Conservation (phyloP, 495 filamentous ascomycete species). For the Neurospora sp. region DNA sequence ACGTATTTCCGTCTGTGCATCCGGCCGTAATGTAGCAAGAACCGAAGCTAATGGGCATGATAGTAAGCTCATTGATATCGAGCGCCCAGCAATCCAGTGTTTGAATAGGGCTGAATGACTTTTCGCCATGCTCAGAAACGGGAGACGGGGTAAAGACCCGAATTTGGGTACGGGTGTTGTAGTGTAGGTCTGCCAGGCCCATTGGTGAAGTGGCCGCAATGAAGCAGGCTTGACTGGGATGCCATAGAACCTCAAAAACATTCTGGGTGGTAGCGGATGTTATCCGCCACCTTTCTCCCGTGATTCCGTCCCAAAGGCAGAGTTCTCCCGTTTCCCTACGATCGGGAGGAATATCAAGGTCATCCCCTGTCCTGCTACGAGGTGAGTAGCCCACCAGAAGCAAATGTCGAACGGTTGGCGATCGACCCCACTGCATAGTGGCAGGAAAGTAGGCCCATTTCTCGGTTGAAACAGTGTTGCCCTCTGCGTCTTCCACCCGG, state of each 20-base stretch:
- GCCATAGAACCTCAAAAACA: conserved; percentile 74
- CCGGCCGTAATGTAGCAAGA: conserved; percentile 62
- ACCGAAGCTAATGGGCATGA: conserved; percentile 40
- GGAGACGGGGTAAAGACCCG: conserved; percentile 29
- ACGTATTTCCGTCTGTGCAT: conserved; percentile 73
- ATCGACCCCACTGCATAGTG: conserved; percentile 61
- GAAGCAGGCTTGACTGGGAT: conserved; percentile 49
- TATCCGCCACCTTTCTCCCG: conserved; percentile 35
- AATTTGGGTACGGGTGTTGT: conserved; percentile 39
- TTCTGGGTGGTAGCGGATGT: conserved; percentile 50
- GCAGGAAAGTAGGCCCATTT: conserved; percentile 57
- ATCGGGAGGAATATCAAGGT: conserved; percentile 44
- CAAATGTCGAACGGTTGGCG: conserved; percentile 38
- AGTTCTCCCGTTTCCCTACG: conserved; percentile 53
- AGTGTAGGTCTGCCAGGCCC: conserved; percentile 25
- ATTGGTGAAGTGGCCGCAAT: conserved; percentile 50
- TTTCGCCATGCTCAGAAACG: conserved; percentile 16
- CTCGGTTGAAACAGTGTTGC: conserved; percentile 29
- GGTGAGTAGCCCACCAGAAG: conserved; percentile 73
- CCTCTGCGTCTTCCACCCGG: conserved; percentile 33
- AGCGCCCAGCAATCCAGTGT: conserved; percentile 60
- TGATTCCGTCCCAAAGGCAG: conserved; percentile 56
- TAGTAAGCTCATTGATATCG: conserved; percentile 80
- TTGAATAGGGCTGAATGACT: conserved; percentile 27
- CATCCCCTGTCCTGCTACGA: conserved; percentile 37